Evolutionary conservation across 352 stramenopile species (phyloP), one percentile per base, ranked within the genome.

Genomic region (Globisporangium solare): DNA sequence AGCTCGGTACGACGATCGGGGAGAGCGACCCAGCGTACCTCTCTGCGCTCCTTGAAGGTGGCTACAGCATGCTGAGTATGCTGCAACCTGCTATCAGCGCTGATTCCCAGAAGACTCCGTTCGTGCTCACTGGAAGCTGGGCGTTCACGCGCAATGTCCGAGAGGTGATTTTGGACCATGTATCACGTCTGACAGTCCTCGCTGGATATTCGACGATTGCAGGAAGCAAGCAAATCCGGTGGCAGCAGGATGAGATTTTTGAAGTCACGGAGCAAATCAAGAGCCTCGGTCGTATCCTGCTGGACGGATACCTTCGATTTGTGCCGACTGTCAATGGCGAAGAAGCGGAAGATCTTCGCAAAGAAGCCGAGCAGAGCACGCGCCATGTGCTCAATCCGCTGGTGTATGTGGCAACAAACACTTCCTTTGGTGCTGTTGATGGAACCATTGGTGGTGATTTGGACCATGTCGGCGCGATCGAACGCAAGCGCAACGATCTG

Each of bases 1-100:
- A 68, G n/a, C 55, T 89, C 17, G 66, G 66, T 14, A 73, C 69
- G 2, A 75, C 79, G 31, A 75, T 83, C 43, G 76, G 79, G 15
- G 77, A 90, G 63, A 83, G 72, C 14, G 79, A 88, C 59, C 54
- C 68, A 15, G 71, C 69, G 22, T 91, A 85, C 56, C 45, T 89
- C 37, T 76, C 83, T 37, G 71, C 67, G 40, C 66, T 89, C 20
- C 47, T 90, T 11, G 83, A 93, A 41, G 83, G 71, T 46, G 74
- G 78, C 10, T 85, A 80, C 63, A 79, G 74, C 31, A 88, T 93
- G 73, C 59, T 88, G 20, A 85, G 72, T 48, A 75, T 92, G 62
- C 65, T 89, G 0, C 80, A 84, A 41, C 58, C 63, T 0, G 43
- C 57, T 10, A 31, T 47, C 6, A 51, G 15, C 31, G 17, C 21